Evolutionary conservation across 2,329 filamentous ascomycete genomes (phyloP).

Genomic region (Fusarium transvaalense): DNA sequence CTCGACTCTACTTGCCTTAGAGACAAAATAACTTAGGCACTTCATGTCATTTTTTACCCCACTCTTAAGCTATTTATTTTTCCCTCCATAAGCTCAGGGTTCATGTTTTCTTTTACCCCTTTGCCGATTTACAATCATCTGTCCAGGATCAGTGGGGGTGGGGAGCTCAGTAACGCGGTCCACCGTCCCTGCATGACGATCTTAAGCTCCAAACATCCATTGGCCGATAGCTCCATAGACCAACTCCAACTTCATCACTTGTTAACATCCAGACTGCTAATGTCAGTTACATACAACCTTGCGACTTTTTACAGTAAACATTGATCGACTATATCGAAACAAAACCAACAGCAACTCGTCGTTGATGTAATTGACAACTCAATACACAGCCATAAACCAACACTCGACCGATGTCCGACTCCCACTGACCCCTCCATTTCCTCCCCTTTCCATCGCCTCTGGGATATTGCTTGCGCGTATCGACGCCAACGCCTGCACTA

Average conservation of each 20-base stretch:
- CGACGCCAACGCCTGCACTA: constrained; percentile 38
- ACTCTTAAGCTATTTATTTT: too few relatives aligned
- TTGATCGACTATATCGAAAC: background rate
- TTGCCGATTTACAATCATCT: background rate
- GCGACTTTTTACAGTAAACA: background rate
- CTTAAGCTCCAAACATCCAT: constrained; percentile 13
- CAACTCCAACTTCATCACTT: constrained; percentile 18
- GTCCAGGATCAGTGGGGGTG: constrained; percentile 20
- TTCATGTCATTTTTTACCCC: too few relatives aligned
- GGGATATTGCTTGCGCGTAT: background rate
- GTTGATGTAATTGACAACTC: background rate
- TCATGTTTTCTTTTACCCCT: too few relatives aligned
- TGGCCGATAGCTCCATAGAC: constrained; percentile 13
- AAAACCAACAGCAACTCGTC: background rate
- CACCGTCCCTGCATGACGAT: constrained; percentile 28
- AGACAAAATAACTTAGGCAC: too few relatives aligned
- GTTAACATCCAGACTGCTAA: background rate
- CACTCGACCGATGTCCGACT: constrained; percentile 28
- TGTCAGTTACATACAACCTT: background rate
- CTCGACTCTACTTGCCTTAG: too few relatives aligned
- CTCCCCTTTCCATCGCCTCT: constrained; percentile 6
- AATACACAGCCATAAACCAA: constrained; percentile 1
- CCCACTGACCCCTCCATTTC: constrained; percentile 18
- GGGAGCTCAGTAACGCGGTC: constrained; percentile 21
- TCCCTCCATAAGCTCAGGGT: too few relatives aligned